Conservation (phyloP, 768 basidiomycete species). For the Pleurotus platypus region DNA sequence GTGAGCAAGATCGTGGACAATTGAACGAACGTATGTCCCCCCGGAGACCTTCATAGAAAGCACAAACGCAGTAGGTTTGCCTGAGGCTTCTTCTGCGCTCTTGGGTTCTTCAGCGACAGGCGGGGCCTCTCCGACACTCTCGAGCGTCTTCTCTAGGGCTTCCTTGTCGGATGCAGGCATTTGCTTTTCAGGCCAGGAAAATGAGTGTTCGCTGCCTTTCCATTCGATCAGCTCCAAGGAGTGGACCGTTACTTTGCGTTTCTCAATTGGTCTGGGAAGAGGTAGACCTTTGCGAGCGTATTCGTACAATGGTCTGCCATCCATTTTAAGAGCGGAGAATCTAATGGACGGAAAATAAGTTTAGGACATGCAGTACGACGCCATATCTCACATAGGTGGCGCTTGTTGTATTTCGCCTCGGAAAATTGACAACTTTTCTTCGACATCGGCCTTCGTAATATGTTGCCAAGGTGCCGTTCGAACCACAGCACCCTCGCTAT, state of each 20-base stretch:
- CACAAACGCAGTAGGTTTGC: slow-evolving; percentile 72
- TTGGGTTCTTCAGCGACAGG: slow-evolving; percentile 39
- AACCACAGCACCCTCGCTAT: slow-evolving; percentile 83
- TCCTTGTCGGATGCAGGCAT: slow-evolving; percentile 66
- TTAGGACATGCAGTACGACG: not conserved
- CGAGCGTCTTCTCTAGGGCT: slow-evolving; percentile 64
- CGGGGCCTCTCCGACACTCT: slow-evolving; percentile 38
- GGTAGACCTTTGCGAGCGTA: slow-evolving; percentile 91
- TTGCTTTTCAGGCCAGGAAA: slow-evolving; percentile 69
- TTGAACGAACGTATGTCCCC: slow-evolving; percentile 95
- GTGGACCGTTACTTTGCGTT: slow-evolving; percentile 79
- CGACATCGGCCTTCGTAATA: slow-evolving; percentile 75
- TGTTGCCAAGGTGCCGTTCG: slow-evolving; percentile 78
- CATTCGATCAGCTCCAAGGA: slow-evolving; percentile 77
- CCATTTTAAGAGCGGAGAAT: slow-evolving; percentile 98
- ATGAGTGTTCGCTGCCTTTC: slow-evolving; percentile 72
- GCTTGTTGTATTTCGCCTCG: slow-evolving; percentile 85
- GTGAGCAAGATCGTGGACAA: slow-evolving; percentile 90
- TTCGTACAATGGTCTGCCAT: slow-evolving; percentile 91
- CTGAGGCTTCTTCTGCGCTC: slow-evolving; percentile 21
- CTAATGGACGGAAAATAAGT: slow-evolving; percentile 35
- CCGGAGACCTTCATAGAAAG: slow-evolving; percentile 92
- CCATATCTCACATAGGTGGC: slow-evolving; percentile 77
- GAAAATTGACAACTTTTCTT: slow-evolving; percentile 67
- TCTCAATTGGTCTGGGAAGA: slow-evolving; percentile 90